These are phyloP conservation scores for Aspergillus nidulans DNA, from an alignment of 495 filamentous ascomycete genomes.

Conservation along the genomic window DNA sequence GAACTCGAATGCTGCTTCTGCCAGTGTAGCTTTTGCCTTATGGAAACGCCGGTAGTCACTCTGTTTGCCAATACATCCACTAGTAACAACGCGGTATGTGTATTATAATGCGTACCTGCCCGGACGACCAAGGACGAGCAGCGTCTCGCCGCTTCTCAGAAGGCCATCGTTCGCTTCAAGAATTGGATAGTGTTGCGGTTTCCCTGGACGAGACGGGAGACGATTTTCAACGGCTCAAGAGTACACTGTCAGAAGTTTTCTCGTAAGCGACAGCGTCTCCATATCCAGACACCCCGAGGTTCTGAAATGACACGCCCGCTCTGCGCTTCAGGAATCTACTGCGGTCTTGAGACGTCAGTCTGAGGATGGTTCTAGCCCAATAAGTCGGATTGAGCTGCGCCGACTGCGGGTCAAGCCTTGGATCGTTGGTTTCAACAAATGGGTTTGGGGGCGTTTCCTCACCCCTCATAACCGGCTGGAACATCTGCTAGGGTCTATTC, in stretches of 20 bases:
- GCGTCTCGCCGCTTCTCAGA: conserved; percentile 19
- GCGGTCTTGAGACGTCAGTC: conserved; percentile 36
- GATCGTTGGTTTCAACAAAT: not conserved
- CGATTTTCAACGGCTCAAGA: conserved; percentile 1
- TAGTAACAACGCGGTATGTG: too few relatives aligned
- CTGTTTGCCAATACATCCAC: too few relatives aligned
- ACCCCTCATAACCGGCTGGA: conserved; percentile 15
- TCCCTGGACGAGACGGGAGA: not conserved
- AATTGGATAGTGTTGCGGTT: conserved; percentile 6
- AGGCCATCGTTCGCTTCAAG: conserved; percentile 13
- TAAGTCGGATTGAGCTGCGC: not conserved
- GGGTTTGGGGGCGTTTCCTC: conserved; percentile 11
- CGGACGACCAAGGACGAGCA: conserved; percentile 8
- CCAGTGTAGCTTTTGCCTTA: too few relatives aligned
- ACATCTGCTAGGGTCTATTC: conserved; percentile 15
- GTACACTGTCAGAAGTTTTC: conserved; percentile 15
- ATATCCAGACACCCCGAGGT: conserved; percentile 21
- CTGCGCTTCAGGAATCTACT: conserved; percentile 15
- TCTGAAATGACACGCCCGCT: conserved; percentile 20
- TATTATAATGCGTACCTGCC: conserved; percentile 4
- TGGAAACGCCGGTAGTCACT: too few relatives aligned
- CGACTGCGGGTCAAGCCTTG: conserved; percentile 5
- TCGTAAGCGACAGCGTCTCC: conserved; percentile 19
- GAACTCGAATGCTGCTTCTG: too few relatives aligned
- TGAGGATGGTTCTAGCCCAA: not conserved